Base-by-base conservation (phyloP, 2,329 filamentous ascomycete species). In the Thelonectria rubi region DNA sequence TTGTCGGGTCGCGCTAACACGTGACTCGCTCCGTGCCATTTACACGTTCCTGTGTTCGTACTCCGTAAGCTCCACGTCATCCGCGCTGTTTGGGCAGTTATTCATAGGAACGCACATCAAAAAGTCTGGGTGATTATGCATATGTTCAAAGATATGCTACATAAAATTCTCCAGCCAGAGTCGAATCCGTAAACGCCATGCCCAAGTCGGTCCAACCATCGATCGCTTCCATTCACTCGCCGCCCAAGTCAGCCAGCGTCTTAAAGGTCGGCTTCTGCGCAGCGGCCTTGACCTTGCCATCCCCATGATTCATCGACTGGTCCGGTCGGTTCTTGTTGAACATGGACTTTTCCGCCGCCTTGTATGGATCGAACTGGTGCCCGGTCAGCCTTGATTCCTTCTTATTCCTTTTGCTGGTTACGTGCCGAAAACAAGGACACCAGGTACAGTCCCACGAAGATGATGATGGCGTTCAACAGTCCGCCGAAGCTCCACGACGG, bases 371-470 rank as follows among this genome's bases (percentile, higher is more conserved):
- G 56, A 89, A 81, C 82, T 88, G 58, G 26, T 20, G 54, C 40
- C 50, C 17, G 56, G 69, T 76, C 64, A 77, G 71, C 54, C 55
- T 65, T 50, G n/a, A 20, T 46, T 20, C 5, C 8, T 20, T 52
- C 18, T 54, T 20, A 50, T 18, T 58, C 51, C 65, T 62, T 17
- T 63, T 32, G 47, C 34, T 30, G 45, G 45, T 30, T 54, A 80
- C 84, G 58, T 79, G 83, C 86, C 73, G 86, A 83, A 66, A 90
- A 82, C n/a, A 90, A 75, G 4, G 86, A 88, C 8, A 81, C 80
- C 45, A 90, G 74, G 71, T 90, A 90, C 4, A 90, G 75, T 14
- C 86, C 87, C 47, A 89, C 77, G 63, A 89, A 86, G 6, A 79
- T 76, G 47, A 88, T 69, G 8, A 89, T 67, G 0, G 79, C 72